Conservation (phyloP, 2,329 filamentous ascomycete genomes). For the Dendryphion nanum region DNA sequence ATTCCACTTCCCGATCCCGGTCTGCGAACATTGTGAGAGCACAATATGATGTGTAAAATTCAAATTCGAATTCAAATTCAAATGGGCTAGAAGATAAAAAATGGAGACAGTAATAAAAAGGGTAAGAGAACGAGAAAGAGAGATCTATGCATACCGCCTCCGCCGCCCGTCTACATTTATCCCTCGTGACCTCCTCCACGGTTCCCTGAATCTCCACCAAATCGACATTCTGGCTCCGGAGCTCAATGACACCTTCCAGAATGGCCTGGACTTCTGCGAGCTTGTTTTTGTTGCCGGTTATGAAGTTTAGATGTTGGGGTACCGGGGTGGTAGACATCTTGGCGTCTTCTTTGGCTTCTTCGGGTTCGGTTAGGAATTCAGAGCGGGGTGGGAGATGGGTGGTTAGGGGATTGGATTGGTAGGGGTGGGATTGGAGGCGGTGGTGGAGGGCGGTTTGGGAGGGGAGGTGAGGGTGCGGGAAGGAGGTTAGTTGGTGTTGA, state of each 20-base stretch:
- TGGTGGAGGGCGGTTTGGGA: conserved; percentile 10
- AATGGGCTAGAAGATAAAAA: too few species aligned
- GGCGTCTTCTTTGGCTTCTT: conserved; percentile 1
- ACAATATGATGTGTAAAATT: too few species aligned
- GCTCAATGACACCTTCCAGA: conserved; percentile 66
- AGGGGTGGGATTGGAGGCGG: conserved; percentile 9
- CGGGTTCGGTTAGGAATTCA: background rate
- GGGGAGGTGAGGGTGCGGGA: conserved; percentile 9
- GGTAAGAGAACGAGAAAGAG: background rate
- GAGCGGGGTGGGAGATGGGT: background rate
- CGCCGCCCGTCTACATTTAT: conserved; percentile 83
- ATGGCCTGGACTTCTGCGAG: conserved; percentile 80
- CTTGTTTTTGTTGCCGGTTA: conserved; percentile 96
- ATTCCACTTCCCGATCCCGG: too few species aligned
- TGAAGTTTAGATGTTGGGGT: conserved; percentile 73
- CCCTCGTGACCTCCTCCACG: conserved; percentile 84
- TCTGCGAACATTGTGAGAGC: too few species aligned
- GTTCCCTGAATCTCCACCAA: conserved; percentile 88
- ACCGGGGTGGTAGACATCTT: conserved; percentile 12
- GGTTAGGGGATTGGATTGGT: conserved; percentile 2
- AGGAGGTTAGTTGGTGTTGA: conserved; percentile 5
- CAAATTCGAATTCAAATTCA: too few species aligned
- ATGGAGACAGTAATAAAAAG: background rate
- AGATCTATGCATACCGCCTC: conserved; percentile 62
- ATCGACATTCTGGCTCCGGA: conserved; percentile 74